phyloP scores from a whole-genome alignment of 1,284 basidiomycete species.

The Omphalotus olearius region DNA sequence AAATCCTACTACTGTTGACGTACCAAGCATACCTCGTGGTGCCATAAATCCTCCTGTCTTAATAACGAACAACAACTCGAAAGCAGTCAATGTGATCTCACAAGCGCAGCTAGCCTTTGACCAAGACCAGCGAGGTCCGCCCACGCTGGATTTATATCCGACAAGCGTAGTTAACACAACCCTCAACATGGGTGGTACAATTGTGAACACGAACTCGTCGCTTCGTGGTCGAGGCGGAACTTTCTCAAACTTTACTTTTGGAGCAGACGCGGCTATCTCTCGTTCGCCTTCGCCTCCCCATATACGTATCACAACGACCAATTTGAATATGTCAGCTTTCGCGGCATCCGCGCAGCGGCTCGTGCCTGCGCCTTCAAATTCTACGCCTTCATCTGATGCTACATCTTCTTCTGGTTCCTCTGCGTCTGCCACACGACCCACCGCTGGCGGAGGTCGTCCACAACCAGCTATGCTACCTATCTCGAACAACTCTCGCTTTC shows the following conservation, averaged over 20 bases:
- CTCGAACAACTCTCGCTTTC: no score
- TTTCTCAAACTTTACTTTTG: conserved; percentile 5
- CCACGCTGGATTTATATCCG: neutral
- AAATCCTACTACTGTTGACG: conserved; percentile 9
- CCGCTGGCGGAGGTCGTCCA: no score
- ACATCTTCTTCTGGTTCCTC: neutral
- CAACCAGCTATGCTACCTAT: no score
- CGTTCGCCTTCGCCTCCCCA: neutral
- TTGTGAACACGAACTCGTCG: no score
- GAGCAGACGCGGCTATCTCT: neutral
- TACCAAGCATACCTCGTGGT: neutral
- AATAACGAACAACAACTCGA: no score
- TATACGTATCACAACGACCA: conserved; percentile 7
- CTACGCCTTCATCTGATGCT: conserved; percentile 1
- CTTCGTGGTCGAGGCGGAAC: conserved; percentile 4
- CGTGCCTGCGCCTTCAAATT: neutral
- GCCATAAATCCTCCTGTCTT: neutral
- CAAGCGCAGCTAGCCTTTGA: neutral
- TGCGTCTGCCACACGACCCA: neutral
- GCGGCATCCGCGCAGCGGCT: neutral
- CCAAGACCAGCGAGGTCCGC: neutral
- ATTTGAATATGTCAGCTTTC: conserved; percentile 1
- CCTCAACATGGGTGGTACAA: no score
- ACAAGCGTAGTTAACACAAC: neutral
- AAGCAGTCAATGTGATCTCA: neutral